phyloP scores from a whole-genome alignment of 768 basidiomycete genomes.

The Hericium coralloides region DNA sequence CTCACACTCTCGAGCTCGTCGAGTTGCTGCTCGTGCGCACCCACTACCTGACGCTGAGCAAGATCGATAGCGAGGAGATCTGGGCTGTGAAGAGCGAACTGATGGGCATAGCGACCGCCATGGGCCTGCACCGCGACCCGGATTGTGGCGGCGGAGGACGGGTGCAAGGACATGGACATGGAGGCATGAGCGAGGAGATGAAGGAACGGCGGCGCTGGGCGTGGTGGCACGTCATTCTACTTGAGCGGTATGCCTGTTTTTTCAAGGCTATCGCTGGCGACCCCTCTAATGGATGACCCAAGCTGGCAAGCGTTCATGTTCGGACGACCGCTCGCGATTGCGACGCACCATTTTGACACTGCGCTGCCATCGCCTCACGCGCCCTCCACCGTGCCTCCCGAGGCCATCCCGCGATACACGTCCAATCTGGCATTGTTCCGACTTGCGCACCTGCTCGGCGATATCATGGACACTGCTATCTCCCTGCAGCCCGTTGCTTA shows the following conservation, averaged over 20 bases:
- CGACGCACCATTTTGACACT: constrained; percentile 73
- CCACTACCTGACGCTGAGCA: constrained; percentile 60
- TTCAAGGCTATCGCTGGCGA: background rate
- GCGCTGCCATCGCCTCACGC: constrained; percentile 57
- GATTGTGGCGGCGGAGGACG: background rate
- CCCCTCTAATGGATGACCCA: constrained; percentile 16
- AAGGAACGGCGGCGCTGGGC: constrained; percentile 73
- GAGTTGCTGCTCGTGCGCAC: constrained; percentile 56
- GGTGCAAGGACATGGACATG: constrained; percentile 35
- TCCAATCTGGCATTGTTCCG: constrained; percentile 58
- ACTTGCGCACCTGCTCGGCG: constrained; percentile 61
- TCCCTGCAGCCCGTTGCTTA: constrained; percentile 61
- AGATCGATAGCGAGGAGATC: constrained; percentile 64
- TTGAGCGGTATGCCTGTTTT: constrained; percentile 48
- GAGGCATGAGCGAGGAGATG: constrained; percentile 58
- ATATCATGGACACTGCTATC: constrained; percentile 73
- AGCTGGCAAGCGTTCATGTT: constrained; percentile 77
- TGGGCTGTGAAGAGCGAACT: constrained; percentile 65
- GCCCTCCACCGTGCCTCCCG: constrained; percentile 43
- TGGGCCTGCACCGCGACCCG: constrained; percentile 76
- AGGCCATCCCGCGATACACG: constrained; percentile 26
- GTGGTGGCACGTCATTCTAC: constrained; percentile 74
- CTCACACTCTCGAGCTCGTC: constrained; percentile 60
- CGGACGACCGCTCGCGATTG: constrained; percentile 62
- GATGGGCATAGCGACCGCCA: constrained; percentile 57